Percentiles rank a stretch among this genome's conserved stretches.
These are phyloP conservation scores for Peltaster fructicola DNA, from an alignment of 2,329 filamentous ascomycete genomes.

Conservation along the genomic window DNA sequence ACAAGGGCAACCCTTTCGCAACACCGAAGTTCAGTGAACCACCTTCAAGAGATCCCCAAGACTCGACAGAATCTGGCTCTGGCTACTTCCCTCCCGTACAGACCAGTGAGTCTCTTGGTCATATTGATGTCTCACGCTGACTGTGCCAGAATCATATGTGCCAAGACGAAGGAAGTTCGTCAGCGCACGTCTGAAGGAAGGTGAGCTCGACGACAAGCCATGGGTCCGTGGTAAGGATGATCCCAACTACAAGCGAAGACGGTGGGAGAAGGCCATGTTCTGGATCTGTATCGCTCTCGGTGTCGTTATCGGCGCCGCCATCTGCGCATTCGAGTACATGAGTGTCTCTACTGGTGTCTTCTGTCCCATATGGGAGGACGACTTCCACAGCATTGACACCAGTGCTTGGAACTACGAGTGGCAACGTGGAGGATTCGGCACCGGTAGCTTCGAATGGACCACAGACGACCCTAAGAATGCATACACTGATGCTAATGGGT, in stretches of 20 bases:
- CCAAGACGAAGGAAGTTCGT: conserved; percentile 3
- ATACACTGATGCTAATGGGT: conserved; percentile 45
- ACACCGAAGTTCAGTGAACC: too few relatives aligned
- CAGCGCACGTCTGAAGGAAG: conserved; percentile 4
- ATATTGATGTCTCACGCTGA: conserved; percentile 1
- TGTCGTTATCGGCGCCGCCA: conserved; percentile 45
- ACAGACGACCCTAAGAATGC: conserved; percentile 53
- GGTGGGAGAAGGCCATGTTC: conserved; percentile 62
- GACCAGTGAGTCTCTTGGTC: conserved; percentile 1
- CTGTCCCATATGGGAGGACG: conserved; percentile 46
- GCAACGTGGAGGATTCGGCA: conserved; percentile 53
- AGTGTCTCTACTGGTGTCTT: conserved; percentile 59
- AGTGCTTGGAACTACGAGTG: conserved; percentile 55
- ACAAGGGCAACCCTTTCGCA: too few relatives aligned
- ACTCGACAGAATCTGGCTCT: too few relatives aligned
- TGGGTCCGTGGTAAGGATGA: conserved; percentile 4
- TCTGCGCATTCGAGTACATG: conserved; percentile 54
- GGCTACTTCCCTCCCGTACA: conserved; percentile 3
- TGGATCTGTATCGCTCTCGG: conserved; percentile 51
- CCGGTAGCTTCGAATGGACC: conserved; percentile 61
- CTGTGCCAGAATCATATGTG: not conserved
- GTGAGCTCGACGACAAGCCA: conserved; percentile 4
- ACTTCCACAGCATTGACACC: conserved; percentile 39
- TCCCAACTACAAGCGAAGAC: conserved; percentile 4
- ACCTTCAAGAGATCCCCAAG: too few relatives aligned